Conservation (phyloP, 108 stramenopile species). For the Cylindrotheca fusiformis region DNA sequence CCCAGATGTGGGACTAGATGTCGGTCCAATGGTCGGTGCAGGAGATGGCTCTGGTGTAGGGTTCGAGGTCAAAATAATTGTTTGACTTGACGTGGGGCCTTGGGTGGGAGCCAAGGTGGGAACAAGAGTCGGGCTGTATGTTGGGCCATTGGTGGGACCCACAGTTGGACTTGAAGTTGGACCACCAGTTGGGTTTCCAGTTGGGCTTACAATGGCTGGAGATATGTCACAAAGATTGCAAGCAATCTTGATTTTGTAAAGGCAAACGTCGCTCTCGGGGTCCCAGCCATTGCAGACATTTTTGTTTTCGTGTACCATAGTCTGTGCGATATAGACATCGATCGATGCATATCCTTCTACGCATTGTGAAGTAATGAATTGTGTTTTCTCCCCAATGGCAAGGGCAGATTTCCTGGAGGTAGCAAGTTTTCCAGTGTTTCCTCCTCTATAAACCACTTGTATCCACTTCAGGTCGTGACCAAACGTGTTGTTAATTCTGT, state of each 20-base stretch:
- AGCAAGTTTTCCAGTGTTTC: neutral
- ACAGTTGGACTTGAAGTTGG: conserved; percentile 3
- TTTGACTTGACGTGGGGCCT: neutral
- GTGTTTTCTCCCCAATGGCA: neutral
- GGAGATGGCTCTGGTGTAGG: neutral
- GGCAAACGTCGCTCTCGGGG: neutral
- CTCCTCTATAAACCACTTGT: neutral
- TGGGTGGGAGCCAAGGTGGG: neutral
- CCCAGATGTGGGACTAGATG: conserved; percentile 5
- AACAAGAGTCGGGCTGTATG: neutral
- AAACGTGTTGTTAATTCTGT: neutral
- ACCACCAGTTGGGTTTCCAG: neutral
- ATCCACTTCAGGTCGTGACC: neutral
- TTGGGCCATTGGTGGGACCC: conserved; percentile 2
- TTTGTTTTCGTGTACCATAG: neutral
- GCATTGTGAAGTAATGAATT: neutral
- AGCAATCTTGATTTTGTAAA: neutral
- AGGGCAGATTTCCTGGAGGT: neutral
- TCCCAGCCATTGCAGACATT: neutral
- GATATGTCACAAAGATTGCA: neutral
- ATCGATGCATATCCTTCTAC: neutral
- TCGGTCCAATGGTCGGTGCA: conserved; percentile 1
- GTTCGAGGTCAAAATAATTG: neutral
- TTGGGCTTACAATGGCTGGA: neutral
- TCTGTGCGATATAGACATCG: neutral